Conservation (phyloP, 1,139 yeast species). For the Pneumocystis wakefieldiae region DNA sequence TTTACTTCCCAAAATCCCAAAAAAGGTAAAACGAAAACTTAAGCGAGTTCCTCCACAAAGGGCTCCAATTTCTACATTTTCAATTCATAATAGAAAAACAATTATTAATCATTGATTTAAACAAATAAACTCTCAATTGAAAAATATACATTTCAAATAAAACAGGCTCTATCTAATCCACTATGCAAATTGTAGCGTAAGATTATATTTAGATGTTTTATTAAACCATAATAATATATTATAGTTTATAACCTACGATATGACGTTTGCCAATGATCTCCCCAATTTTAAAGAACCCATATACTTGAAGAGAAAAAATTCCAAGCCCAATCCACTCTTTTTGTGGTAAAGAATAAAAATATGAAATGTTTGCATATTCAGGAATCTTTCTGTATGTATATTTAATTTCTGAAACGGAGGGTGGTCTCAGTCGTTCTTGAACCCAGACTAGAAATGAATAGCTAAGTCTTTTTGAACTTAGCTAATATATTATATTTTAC, state of each 20-base stretch:
- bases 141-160: too few species aligned
- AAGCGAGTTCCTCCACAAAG: slow-evolving; percentile 35
- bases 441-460: slow-evolving; percentile 31
- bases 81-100: not conserved
- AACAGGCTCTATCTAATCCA: too few species aligned
- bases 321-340: slow-evolving; percentile 52
- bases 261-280: slow-evolving; percentile 89
- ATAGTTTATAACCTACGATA: not conserved
- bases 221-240: too few species aligned
- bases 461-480: slow-evolving; percentile 61
- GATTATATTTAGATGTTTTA: too few species aligned
- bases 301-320: slow-evolving; percentile 65
- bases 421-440: slow-evolving; percentile 79
- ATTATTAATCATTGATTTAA: too few species aligned
- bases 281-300: slow-evolving; percentile 88
- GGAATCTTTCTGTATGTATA: slow-evolving; percentile 32
- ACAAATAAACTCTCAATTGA: not conserved
- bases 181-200: too few species aligned
- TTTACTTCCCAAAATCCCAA: slow-evolving; percentile 46
- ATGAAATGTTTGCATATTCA: slow-evolving; percentile 28
- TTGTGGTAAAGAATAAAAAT: slow-evolving; percentile 30
- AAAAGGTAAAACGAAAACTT: slow-evolving; percentile 48
- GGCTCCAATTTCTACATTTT: not conserved
- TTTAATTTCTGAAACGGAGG: slow-evolving; percentile 64
- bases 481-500: slow-evolving; percentile 77